Evolutionary conservation across 177 flowering plant species (phyloP), one percentile per base, ranked within the genome.

Genomic region (Vitis hybrid): DNA sequence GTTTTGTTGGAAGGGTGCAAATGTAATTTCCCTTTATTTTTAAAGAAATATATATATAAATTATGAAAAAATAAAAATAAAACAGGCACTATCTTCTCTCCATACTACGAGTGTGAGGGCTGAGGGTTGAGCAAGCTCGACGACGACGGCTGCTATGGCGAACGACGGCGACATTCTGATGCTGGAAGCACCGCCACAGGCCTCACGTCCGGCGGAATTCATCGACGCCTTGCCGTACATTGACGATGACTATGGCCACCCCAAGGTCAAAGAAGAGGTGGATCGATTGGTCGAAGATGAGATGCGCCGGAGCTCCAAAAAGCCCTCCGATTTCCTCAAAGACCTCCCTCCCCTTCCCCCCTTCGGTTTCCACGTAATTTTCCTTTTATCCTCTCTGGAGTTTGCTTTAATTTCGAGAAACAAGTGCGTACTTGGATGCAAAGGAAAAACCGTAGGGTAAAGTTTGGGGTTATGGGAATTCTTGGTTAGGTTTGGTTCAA

Each of bases 191-290:
- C 84, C 97, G 21, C 89, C 89, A 9, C 79, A 66, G n/a, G n/a
- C 81, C 7, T 53, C 81, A 21, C 63, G 68, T 11, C 74, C 83
- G 13, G 91, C 85, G 1, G 90, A 81, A 49, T 65, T 79, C n/a
- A 81, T 94, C 52, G 98, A 94, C 65, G 90, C 98, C 4, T 72
- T 94, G 58, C 98, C 98, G 3, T 94, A 94, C 89, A 90, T 94
- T 59, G 98, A 94, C 79, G 96, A 93, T 52, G 99, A 95, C 71
- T 93, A 93, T 51, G 90, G 83, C 21, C 62, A 91, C 70, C 91
- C 91, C 2, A 50, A 71, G 53, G 87, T 93, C 17, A 93, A 93
- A 76, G 72, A 64, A 7, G 96, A 89, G 57, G 99, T 95, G 5
- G 97, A 95, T 72, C 89, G 84, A 10, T 68, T 95, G 58, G 89